These are phyloP conservation scores for Echria macrotheca DNA, from an alignment of 495 filamentous ascomycete genomes.

Conservation along the genomic window DNA sequence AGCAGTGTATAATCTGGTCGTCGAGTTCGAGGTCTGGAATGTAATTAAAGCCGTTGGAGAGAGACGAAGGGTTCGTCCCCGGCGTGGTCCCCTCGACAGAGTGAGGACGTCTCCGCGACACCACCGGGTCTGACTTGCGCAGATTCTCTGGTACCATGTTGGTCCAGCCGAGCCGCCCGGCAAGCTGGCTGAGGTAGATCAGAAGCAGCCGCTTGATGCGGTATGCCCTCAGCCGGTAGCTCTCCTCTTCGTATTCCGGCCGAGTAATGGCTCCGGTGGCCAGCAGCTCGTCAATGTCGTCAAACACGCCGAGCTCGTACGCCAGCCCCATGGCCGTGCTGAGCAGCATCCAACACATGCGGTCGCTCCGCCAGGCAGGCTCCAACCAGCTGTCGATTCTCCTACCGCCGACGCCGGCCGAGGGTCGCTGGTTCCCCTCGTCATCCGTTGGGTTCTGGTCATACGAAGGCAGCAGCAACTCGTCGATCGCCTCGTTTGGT, in stretches of 20 bases:
- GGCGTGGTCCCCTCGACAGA: constrained; percentile 50
- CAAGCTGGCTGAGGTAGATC: constrained; percentile 85
- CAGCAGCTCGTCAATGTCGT: constrained; percentile 63
- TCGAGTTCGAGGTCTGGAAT: constrained; percentile 57
- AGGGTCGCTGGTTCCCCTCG: constrained; percentile 37
- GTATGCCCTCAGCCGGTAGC: constrained; percentile 69
- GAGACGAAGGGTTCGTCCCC: constrained; percentile 45
- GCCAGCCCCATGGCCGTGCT: constrained; percentile 84
- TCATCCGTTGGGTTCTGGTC: constrained; percentile 46
- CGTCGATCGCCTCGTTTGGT: constrained; percentile 68
- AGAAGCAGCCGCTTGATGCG: constrained; percentile 80
- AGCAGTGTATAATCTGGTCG: constrained; percentile 80
- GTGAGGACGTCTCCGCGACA: constrained; percentile 37
- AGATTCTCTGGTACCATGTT: constrained; percentile 78
- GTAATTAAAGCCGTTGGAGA: constrained; percentile 51
- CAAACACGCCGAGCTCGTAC: constrained; percentile 93
- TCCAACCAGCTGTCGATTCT: constrained; percentile 93
- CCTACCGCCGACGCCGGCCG: constrained; percentile 55
- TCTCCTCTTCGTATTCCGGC: constrained; percentile 59
- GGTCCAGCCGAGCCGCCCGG: constrained; percentile 86
- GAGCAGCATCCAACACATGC: constrained; percentile 98
- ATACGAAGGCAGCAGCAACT: constrained; percentile 49
- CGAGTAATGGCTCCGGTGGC: constrained; percentile 48
- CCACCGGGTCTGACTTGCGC: constrained; percentile 43
- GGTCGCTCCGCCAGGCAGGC: constrained; percentile 91